Conservation (phyloP, 345 rosid species). For the Gossypium rotundifolium region DNA sequence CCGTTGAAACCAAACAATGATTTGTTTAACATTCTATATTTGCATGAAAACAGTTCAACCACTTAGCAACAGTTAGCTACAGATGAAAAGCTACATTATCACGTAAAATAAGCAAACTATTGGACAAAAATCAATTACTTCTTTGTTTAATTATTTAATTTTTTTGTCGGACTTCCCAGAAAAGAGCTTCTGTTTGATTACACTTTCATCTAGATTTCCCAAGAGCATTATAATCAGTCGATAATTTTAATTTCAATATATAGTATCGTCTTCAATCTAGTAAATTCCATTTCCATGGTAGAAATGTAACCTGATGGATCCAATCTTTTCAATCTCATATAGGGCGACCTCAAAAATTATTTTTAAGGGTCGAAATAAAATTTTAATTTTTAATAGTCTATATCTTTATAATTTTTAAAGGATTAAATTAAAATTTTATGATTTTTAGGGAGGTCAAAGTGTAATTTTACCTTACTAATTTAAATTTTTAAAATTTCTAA, state of each 20-base stretch:
- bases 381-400: no score
- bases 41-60: background rate
- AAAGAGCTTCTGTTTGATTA: background rate
- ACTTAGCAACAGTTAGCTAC: background rate
- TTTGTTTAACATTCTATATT: no score
- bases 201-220: background rate
- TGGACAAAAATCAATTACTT: background rate
- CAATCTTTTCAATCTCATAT: no score
- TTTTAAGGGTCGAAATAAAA: no score
- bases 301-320: background rate
- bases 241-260: background rate
- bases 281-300: background rate
- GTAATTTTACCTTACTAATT: no score
- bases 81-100: background rate
- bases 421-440: no score
- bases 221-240: background rate
- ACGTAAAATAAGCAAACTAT: background rate
- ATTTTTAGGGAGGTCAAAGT: no score
- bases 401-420: no score
- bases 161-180: background rate
- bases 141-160: background rate
- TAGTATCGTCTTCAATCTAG: background rate
- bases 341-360: rapidly evolving
- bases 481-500: no score
- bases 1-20: background rate